These are phyloP conservation scores for Tuctoria greenei DNA, from an alignment of 176 grass and related monocot genomes.

Conservation along the genomic window DNA sequence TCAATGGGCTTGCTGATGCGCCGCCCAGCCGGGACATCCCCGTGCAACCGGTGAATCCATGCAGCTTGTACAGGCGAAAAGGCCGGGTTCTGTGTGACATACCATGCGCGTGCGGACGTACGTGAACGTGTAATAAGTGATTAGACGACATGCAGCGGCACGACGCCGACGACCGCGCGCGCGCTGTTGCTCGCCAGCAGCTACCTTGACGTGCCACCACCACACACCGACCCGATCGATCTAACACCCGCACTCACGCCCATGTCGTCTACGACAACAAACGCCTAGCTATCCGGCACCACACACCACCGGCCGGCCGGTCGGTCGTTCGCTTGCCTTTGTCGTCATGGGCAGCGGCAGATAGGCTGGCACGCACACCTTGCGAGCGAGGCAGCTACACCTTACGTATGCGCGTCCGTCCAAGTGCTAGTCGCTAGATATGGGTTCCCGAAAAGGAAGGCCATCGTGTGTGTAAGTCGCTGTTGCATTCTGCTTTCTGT, in stretches of 20 bases:
- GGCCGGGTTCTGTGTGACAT: no score
- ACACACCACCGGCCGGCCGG: no score
- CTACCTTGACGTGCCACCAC: not conserved
- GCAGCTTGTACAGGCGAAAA: no score
- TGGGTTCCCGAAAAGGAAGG: constrained; percentile 2
- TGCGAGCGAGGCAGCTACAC: not conserved
- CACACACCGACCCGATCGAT: not conserved
- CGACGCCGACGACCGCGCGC: not conserved
- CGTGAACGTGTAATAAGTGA: no score
- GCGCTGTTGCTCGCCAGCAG: not conserved
- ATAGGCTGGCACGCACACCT: constrained; percentile 40
- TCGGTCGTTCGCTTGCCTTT: not conserved
- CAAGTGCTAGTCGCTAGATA: not conserved
- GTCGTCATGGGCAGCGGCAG: not conserved
- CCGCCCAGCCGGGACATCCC: no score
- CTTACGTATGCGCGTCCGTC: not conserved
- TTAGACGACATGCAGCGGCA: no score
- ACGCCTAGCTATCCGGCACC: no score
- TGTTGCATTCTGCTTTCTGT: not conserved
- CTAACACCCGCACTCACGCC: constrained; percentile 29
- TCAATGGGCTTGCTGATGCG: no score
- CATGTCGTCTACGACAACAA: no score
- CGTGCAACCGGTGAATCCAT: no score
- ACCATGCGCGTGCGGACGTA: no score
- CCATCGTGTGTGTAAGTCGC: not conserved